Base-by-base conservation (phyloP, 352 stramenopile species). In the Phytopythium mirpurense region DNA sequence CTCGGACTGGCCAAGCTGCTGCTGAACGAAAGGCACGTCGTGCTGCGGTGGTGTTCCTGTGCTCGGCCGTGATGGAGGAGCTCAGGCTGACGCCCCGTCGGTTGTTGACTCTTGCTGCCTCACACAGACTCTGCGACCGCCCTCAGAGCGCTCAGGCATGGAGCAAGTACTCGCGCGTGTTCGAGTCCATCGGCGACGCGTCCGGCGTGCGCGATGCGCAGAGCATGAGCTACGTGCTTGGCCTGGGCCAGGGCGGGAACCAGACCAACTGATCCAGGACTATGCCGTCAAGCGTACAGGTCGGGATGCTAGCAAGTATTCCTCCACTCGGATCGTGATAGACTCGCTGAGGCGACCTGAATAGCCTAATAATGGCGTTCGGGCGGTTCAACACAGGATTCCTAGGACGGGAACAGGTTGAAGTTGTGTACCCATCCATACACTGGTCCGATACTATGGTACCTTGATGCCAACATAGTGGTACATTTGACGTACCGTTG, bases 181-280 rank as follows among this genome's bases (percentile, higher is more conserved):
- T 73, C 10, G 79, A 74, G 55, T 78, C 74, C 11, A 72, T 84
- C 45, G 78, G 83, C 34, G 84, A 95, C 45, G 54, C 72, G 23
- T 83, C 76, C 19, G 83, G 72, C n/a, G 74, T 93, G 45, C 78
- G 81, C 29, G 82, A 92, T 35, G 84, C 84, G n/a, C 78, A 92
- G 63, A 83, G 72, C 58, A 95, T 95, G 82, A 93, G 84, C 66
- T 95, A 93, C 67, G 84, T 93, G 42, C 70, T 95, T 42, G 84
- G 84, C 3, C 65, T 92, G 34, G 82, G 82, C 9, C 82, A 89
- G 61, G 78, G 80, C 37, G 82, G 82, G 57, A 86, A 90, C 59
- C 58, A 84, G 55, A 89, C 80, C 41, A 82, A 88, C 58, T 88
- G 31, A 86, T 58, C 36, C 12, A 15, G 2, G 5, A 15, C 11